Conservation (phyloP, 2,329 filamentous ascomycete genomes). For the Alternaria tenuissima region DNA sequence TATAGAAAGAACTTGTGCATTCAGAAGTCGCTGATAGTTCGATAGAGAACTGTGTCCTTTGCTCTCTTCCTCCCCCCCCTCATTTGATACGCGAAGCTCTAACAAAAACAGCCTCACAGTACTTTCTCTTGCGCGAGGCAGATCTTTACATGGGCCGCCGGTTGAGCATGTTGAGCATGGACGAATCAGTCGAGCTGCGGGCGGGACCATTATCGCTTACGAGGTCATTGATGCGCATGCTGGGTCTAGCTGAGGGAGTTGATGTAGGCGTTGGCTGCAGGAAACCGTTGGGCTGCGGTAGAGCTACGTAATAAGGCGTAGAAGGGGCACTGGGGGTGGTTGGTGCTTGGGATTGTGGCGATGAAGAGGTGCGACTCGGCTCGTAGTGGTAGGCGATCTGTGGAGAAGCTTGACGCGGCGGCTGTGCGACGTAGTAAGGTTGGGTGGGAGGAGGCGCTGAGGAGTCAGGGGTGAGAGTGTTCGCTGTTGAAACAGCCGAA, state of each 20-base stretch:
- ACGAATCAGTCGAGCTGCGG: conserved; percentile 53
- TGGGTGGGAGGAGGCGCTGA: conserved; percentile 48
- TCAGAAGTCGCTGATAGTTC: too few relatives aligned
- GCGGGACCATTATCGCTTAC: conserved; percentile 49
- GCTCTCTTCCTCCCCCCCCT: too few relatives aligned
- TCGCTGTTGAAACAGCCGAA: conserved; percentile 56
- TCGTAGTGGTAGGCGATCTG: conserved; percentile 55
- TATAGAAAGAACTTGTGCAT: too few relatives aligned
- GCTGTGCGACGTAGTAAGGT: conserved; percentile 53
- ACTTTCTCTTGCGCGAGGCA: conserved; percentile 11
- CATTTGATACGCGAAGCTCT: too few relatives aligned
- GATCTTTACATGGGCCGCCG: conserved; percentile 47
- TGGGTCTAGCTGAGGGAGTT: conserved; percentile 42
- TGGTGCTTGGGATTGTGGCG: conserved; percentile 52
- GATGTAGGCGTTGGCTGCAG: conserved; percentile 47
- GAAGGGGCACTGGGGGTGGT: conserved; percentile 46
- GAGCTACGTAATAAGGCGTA: conserved; percentile 43
- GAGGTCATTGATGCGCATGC: conserved; percentile 55
- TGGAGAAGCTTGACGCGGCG: conserved; percentile 53
- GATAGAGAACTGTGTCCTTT: too few relatives aligned
- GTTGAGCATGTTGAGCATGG: conserved; percentile 55
- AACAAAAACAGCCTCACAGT: conserved; percentile 44
- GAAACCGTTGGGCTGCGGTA: conserved; percentile 38
- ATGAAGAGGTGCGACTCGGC: conserved; percentile 52
- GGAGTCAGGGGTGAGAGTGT: conserved; percentile 52